A percentile compares a stretch with the other conserved stretches of the same genome.
Evolutionary conservation across 495 filamentous ascomycete genomes (phyloP).

Genomic region (Penicillium chermesinum): DNA sequence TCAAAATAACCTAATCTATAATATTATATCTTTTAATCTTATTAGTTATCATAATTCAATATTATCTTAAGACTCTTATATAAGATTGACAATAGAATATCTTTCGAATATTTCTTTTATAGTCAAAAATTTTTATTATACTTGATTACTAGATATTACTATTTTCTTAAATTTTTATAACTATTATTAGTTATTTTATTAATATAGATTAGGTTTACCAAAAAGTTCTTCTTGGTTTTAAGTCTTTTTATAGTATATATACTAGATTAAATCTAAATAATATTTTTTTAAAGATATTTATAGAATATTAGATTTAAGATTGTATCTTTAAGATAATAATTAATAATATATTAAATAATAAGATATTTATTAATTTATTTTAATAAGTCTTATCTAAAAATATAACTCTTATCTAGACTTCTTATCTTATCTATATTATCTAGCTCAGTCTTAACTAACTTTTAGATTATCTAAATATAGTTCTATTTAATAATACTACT

Average conservation of each 20-base stretch:
- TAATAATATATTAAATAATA: conserved; percentile 22
- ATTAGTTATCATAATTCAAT: too few species aligned
- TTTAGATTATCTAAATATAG: conserved; percentile 12
- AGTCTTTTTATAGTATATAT: conserved; percentile 10
- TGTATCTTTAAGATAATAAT: conserved; percentile 13
- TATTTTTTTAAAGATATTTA: conserved; percentile 8
- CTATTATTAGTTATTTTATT: too few species aligned
- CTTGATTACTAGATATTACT: conserved; percentile 13
- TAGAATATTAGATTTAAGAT: conserved; percentile 8
- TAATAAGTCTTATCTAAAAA: not conserved
- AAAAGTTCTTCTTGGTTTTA: conserved; percentile 19
- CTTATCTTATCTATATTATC: conserved; percentile 17
- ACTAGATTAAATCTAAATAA: conserved; percentile 7
- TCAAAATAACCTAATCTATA: too few species aligned
- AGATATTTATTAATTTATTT: conserved; percentile 7
- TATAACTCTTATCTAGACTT: not conserved
- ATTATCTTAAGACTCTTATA: not conserved
- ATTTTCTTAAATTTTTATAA: conserved; percentile 19
- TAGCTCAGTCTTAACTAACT: conserved; percentile 17
- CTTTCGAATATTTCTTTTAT: conserved; percentile 1
- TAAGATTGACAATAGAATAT: conserved; percentile 3
- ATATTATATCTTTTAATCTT: too few species aligned
- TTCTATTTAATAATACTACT: conserved; percentile 6
- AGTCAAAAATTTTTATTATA: conserved; percentile 12
- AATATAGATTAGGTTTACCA: conserved; percentile 15